phyloP scores from a whole-genome alignment of 257 asterid species.

The Nicotiana attenuata region DNA sequence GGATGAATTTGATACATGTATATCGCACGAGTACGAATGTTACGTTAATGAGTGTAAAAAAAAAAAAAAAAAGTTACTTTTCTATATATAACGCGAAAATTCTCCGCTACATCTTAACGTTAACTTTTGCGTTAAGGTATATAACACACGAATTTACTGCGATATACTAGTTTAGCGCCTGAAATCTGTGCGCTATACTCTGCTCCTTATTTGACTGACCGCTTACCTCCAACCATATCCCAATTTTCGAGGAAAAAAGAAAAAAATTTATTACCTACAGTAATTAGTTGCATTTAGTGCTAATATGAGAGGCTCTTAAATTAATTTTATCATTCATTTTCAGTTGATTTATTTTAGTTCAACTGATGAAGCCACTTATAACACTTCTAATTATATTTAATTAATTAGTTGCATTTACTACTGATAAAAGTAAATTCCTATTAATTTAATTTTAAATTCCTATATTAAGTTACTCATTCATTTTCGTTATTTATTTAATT shows the following conservation, averaged over 20 bases:
- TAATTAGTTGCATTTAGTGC: not conserved
- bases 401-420: not conserved
- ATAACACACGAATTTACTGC: too few species aligned
- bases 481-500: not conserved
- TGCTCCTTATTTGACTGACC: conserved; percentile 19
- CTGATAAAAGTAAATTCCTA: not conserved
- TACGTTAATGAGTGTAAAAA: too few species aligned
- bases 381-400: conserved; percentile 16
- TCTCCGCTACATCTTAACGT: too few species aligned
- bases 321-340: not conserved
- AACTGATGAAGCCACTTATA: conserved; percentile 19
- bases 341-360: too few species aligned
- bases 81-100: too few species aligned
- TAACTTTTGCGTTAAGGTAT: too few species aligned
- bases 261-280: too few species aligned
- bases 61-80: too few species aligned
- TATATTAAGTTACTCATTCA: not conserved
- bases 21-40: too few species aligned
- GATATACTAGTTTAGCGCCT: too few species aligned
- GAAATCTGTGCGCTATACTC: too few species aligned
- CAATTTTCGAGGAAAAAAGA: conserved; percentile 22
- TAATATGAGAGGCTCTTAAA: not conserved
- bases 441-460: not conserved
- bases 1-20: not conserved
- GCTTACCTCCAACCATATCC: conserved; percentile 15